Evolutionary conservation across 140 eudicot genomes (phyloP), one percentile per base, ranked within the genome.

Genomic region (Anethum foeniculum): DNA sequence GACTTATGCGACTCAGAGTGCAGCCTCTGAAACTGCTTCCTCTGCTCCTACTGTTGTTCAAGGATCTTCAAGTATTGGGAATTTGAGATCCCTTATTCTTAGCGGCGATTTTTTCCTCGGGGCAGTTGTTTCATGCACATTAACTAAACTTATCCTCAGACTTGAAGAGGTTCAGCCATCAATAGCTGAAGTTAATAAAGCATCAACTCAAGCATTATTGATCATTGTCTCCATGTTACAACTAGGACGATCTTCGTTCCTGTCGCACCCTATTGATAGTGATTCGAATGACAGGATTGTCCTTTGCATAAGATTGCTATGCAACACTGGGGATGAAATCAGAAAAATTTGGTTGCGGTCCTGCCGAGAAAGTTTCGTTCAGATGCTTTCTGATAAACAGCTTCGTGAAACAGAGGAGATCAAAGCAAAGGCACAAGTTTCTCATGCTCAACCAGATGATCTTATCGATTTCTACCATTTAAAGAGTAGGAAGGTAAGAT

Each of bases 391-490:
- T 43, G 96, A 91, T 74, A 91, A 91, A 87, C 96, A 91, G 80
- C 80, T 82, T 69, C 85, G 88, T 76, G 96, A 91, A 82, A 86
- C 91, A 7, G 89, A 87, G 79, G 93, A 91, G 71, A 64, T 84
- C 23, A 91, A 86, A 71, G 93, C 92, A 1, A 89, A 91, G 85
- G 93, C 92, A 34, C 93, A 84, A 86, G 79, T 89, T 69, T 89
- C 90, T 77, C 85, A 87, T 81, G 86, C 93, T 75, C 96, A 91
- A 77, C 96, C 96, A 39, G 93, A 91, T 91, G 96, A 91, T 69
- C 91, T 89, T 51, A 91, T 91, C 68, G 96, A 91, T 79, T 89
- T 91, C 82, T 91, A 91, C 80, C 96, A 91, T 85, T 64, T 91
- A 85, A 89, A 91, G 89, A 89, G 49, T 82, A 84, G 93, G 77